Conservation (phyloP, 805 yeast species). For the Hanseniaspora vineae region DNA sequence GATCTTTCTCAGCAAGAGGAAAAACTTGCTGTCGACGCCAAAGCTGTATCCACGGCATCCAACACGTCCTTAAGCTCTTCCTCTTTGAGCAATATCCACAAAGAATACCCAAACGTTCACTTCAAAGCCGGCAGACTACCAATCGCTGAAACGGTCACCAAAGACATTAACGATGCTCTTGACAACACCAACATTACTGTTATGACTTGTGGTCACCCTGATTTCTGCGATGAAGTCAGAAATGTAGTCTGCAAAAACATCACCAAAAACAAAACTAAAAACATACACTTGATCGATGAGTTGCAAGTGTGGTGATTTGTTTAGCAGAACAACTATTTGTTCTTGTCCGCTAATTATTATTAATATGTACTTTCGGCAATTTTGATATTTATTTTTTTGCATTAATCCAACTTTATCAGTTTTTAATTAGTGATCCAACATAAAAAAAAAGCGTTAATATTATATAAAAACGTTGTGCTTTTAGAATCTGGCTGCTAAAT, state of each 20-base stretch:
- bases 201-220: constrained; percentile 43
- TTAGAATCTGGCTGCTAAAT: no score
- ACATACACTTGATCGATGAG: constrained; percentile 45
- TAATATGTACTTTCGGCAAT: no score
- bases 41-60: neutral
- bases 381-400: no score
- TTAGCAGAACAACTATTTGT: no score
- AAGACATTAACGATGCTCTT: neutral
- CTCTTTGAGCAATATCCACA: neutral
- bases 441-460: no score
- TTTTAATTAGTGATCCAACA: no score
- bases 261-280: constrained; percentile 19
- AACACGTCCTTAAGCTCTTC: neutral
- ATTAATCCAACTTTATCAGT: no score
- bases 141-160: neutral
- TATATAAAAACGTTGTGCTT: no score
- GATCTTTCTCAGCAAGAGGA: neutral
- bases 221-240: constrained; percentile 43
- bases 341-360: no score
- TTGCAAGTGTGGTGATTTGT: constrained; percentile 39
- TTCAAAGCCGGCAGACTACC: neutral
- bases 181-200: constrained; percentile 24
- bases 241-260: constrained; percentile 27
- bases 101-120: neutral
- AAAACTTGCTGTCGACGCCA: neutral